These are phyloP conservation scores for Astragalus membranaceus DNA, from an alignment of 306 rosid species.

Conservation along the genomic window DNA sequence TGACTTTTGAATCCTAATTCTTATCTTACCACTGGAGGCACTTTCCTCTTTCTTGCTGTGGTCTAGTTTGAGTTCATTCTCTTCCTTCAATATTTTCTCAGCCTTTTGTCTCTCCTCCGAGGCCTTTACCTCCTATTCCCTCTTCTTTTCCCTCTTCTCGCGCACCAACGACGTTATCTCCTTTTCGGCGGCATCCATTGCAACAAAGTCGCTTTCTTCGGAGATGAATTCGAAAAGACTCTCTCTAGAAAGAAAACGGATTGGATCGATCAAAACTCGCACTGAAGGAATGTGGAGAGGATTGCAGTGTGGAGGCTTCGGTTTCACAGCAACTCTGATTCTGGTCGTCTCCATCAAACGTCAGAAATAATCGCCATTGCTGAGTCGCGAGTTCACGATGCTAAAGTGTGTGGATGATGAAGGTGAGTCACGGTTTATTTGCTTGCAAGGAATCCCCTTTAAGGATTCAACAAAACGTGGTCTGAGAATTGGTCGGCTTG, in stretches of 20 bases:
- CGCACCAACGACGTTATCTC: constrained; percentile 35
- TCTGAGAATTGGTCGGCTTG: constrained; percentile 71
- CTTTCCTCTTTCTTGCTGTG: constrained; percentile 20
- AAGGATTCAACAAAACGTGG: constrained; percentile 83
- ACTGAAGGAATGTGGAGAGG: constrained; percentile 24
- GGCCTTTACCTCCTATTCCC: constrained; percentile 15
- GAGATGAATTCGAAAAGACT: constrained; percentile 62
- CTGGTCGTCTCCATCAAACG: constrained; percentile 41
- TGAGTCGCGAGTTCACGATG: background rate
- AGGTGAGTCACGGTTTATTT: constrained; percentile 32
- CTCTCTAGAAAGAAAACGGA: constrained; percentile 49
- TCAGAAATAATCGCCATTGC: constrained; percentile 80
- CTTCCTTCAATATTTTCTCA: constrained; percentile 16
- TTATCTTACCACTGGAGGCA: constrained; percentile 28
- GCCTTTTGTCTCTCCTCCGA: constrained; percentile 9
- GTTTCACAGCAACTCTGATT: background rate
- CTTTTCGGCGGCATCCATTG: constrained; percentile 34
- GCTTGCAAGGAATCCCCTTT: constrained; percentile 75
- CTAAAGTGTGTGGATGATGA: background rate
- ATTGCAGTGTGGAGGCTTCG: background rate
- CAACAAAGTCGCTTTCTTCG: constrained; percentile 56
- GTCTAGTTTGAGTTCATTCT: constrained; percentile 4
- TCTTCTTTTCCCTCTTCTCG: constrained; percentile 31
- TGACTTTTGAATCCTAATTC: background rate
- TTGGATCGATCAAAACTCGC: constrained; percentile 50